These are phyloP conservation scores for Durusdinium trenchii DNA, from an alignment of 73 alveolate genomes.

Conservation along the genomic window DNA sequence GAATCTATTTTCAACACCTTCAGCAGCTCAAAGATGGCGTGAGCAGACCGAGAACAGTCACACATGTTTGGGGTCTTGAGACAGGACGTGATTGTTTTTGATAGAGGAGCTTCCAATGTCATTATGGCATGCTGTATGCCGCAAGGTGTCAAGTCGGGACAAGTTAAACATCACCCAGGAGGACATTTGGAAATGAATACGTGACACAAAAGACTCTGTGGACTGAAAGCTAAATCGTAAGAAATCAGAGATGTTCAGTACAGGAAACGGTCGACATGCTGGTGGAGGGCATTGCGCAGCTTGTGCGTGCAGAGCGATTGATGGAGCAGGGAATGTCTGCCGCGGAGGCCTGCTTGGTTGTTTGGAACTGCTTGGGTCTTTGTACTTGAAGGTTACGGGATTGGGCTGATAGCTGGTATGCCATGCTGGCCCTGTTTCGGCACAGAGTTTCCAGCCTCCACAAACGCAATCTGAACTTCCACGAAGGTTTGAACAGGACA, in stretches of 20 bases:
- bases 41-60: neutral
- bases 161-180: constrained; percentile 48
- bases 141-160: constrained; percentile 62
- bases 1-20: too few relatives aligned
- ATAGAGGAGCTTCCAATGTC: neutral
- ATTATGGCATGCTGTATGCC: neutral
- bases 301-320: constrained; percentile 66
- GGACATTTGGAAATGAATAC: neutral
- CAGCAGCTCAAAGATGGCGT: neutral
- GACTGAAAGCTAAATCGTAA: too few relatives aligned
- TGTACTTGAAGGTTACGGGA: too few relatives aligned
- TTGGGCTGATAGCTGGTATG: too few relatives aligned
- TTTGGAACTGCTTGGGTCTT: too few relatives aligned
- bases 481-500: too few relatives aligned
- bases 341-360: constrained; percentile 72
- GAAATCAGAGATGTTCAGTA: too few relatives aligned
- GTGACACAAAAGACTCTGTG: too few relatives aligned
- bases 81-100: neutral
- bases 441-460: too few relatives aligned
- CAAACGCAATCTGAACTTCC: too few relatives aligned
- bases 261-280: constrained; percentile 52
- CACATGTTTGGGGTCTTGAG: too few relatives aligned
- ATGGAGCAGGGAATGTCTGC: constrained; percentile 54
- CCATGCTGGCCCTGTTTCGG: too few relatives aligned
- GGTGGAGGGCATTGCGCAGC: constrained; percentile 75